Conservation (phyloP, 371 early-diverging fungal species). For the Mucor mucedo region DNA sequence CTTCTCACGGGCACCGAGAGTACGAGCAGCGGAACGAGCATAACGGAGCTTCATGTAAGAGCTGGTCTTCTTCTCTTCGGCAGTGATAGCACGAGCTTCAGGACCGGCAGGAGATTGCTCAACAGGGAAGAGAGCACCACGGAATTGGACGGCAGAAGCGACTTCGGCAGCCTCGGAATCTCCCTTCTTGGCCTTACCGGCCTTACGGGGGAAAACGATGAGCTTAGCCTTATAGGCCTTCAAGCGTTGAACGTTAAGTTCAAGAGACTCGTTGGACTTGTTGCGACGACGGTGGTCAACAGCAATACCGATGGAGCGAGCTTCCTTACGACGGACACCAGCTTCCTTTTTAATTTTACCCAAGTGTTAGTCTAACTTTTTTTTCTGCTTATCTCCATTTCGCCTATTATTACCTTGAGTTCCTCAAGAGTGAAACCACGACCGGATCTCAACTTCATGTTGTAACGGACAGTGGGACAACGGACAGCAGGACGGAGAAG, state of each 20-base stretch:
- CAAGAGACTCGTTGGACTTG: slow-evolving; percentile 94
- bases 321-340: slow-evolving; percentile 94
- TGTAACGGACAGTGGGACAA: slow-evolving; percentile 98
- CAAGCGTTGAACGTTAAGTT: slow-evolving; percentile 96
- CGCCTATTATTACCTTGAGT: slow-evolving; percentile 78
- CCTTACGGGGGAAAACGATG: slow-evolving; percentile 77
- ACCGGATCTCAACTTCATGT: slow-evolving; percentile 98
- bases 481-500: slow-evolving; percentile 98
- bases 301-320: slow-evolving; percentile 96
- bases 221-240: slow-evolving; percentile 95
- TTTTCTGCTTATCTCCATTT: not conserved
- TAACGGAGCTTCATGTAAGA: slow-evolving; percentile 90
- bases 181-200: slow-evolving; percentile 84
- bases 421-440: slow-evolving; percentile 99
- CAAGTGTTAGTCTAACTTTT: slow-evolving; percentile 1
- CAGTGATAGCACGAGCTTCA: slow-evolving; percentile 84
- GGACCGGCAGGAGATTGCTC: slow-evolving; percentile 66
- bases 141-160: slow-evolving; percentile 75
- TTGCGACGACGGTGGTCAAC: slow-evolving; percentile 99
- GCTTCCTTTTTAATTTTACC: slow-evolving; percentile 67
- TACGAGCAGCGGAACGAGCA: slow-evolving; percentile 83
- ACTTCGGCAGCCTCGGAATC: slow-evolving; percentile 66
- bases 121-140: slow-evolving; percentile 77
- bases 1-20: slow-evolving; percentile 85
- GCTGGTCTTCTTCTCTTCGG: slow-evolving; percentile 79